A percentile compares a stretch with the other conserved stretches of the same genome.
These are phyloP conservation scores for Flaveria linearis DNA, from an alignment of 129 eudicot species.

Conservation along the genomic window DNA sequence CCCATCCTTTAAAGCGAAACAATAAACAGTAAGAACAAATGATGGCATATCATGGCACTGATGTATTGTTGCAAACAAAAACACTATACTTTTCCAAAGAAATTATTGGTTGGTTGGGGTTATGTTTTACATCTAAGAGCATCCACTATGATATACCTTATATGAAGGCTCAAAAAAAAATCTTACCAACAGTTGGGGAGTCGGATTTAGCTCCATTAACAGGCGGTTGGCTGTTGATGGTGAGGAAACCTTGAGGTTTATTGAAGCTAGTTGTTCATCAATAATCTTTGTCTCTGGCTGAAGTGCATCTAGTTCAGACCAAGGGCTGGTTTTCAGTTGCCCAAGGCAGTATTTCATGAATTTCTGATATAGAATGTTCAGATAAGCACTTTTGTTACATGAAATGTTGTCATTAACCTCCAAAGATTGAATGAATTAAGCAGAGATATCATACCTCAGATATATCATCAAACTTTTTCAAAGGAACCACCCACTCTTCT, in stretches of 20 bases:
- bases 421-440: background rate
- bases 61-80: background rate
- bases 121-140: background rate
- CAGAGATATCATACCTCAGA: constrained; percentile 55
- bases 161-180: constrained; percentile 9
- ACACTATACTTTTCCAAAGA: background rate
- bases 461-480: constrained; percentile 73
- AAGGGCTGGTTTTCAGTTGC: constrained; percentile 79
- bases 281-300: constrained; percentile 96
- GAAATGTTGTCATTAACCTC: constrained; percentile 3
- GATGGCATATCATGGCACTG: background rate
- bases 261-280: constrained; percentile 58
- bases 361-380: constrained; percentile 49
- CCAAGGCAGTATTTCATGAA: constrained; percentile 82
- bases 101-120: background rate
- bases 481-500: constrained; percentile 89
- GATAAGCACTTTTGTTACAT: constrained; percentile 7
- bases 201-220: constrained; percentile 85
- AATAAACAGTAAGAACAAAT: constrained; percentile 7
- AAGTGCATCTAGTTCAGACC: constrained; percentile 96
- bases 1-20: constrained; percentile 66
- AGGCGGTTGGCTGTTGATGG: constrained; percentile 95
- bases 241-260: constrained; percentile 77
- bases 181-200: constrained; percentile 81
- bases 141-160: too few species aligned